Evolutionary conservation across 768 basidiomycete species (phyloP).

Genomic region (Suillus ampliporus): DNA sequence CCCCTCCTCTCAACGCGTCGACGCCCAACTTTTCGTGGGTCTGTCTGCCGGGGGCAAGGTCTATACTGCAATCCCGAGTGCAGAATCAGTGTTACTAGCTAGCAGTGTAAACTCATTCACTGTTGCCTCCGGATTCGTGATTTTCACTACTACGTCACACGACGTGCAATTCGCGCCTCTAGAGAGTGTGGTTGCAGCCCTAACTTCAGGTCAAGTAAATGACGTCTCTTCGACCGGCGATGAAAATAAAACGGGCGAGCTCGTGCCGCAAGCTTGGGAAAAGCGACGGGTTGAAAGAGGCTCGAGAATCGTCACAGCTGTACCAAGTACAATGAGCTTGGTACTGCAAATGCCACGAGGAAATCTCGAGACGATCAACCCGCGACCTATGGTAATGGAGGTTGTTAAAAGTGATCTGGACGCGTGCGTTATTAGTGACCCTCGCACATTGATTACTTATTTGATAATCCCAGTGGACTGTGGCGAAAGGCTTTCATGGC

Average conservation of each 20-base stretch:
- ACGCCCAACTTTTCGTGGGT: slow-evolving; percentile 57
- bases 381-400: slow-evolving; percentile 87
- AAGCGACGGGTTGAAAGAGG: slow-evolving; percentile 88
- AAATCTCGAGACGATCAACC: slow-evolving; percentile 94
- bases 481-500: slow-evolving; percentile 90
- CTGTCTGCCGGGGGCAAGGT: slow-evolving; percentile 71
- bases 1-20: slow-evolving; percentile 44
- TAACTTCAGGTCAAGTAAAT: slow-evolving; percentile 17
- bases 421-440: slow-evolving; percentile 52
- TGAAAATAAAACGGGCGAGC: slow-evolving; percentile 20
- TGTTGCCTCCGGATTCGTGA: slow-evolving; percentile 73
- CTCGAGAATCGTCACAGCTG: slow-evolving; percentile 84
- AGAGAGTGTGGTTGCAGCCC: slow-evolving; percentile 5
- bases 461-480: slow-evolving; percentile 53
- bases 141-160: slow-evolving; percentile 86
- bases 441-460: background rate
- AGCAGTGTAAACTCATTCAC: slow-evolving; percentile 75
- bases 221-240: slow-evolving; percentile 35
- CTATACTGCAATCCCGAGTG: slow-evolving; percentile 47
- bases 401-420: slow-evolving; percentile 80
- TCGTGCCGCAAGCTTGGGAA: slow-evolving; percentile 54
- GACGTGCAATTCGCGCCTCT: slow-evolving; percentile 78
- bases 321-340: slow-evolving; percentile 86
- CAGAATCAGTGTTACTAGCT: slow-evolving; percentile 44
- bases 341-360: slow-evolving; percentile 98